Base-by-base conservation (phyloP, 139 green algal genomes). In the Chlorella sp. region DNA sequence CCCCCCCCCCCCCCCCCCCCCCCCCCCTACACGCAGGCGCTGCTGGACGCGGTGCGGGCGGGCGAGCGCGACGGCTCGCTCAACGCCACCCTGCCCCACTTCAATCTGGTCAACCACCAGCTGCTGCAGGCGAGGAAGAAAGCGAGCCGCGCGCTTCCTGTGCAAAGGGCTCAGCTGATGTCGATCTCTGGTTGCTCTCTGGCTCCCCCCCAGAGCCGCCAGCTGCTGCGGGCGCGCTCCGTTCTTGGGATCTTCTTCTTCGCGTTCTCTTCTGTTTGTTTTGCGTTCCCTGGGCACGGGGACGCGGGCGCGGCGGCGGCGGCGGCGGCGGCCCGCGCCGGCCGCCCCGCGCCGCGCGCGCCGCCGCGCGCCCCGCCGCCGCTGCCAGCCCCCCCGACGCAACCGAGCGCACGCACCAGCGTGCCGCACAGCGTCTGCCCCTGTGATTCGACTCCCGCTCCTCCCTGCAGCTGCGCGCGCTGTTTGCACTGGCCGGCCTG, bases 401-500 rank as follows among this genome's bases (percentile, higher is more conserved):
- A 58, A 21, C 48, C 48, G 48, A 17, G 1, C 21, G 48, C 48
- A 58, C 17, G 17, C 0, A 21, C 48, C 48, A 17, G 48, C 48
- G 21, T 58, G 48, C 21, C 48, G 21, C 17, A 17, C 48, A 21
- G 17, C 17, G 48, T 58, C 48, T 21, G 17, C 48, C 48, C 48
- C 48, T 1, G 21, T 58, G 17, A 58, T 21, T 21, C 21, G 48
- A n/a, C 48, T 58, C 17, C 21, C 1, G 17, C 21, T 23, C 56
- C 33, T 9, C 56, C 15, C 25, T 70, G 46, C 80, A 91, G 82
- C 21, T 94, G 45, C 69, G 89, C 14, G 74, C 73, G 3, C 89
- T 81, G 2, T 75, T 95, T 50, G 86, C 87, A 0, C 67, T 96
- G 9, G 86, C 87, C 15, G 78, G 78, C 14, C 59, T 86, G 7